Conservation (phyloP, 352 stramenopile species). For the Pythium folliculosum region DNA sequence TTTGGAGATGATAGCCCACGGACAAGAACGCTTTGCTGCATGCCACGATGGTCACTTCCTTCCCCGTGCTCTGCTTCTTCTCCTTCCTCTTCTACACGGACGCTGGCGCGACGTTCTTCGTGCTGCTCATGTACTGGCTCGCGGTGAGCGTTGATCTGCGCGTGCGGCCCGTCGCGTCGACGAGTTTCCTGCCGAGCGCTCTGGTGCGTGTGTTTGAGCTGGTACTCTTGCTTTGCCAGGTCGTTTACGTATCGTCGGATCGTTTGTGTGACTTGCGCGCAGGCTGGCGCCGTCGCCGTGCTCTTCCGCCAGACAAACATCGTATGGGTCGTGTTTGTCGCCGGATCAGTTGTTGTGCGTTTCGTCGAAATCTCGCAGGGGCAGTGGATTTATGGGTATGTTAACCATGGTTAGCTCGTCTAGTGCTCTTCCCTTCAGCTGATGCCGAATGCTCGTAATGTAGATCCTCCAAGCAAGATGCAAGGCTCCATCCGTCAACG, state of each 20-base stretch:
- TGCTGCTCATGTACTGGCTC: slow-evolving; percentile 81
- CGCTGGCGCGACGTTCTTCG: slow-evolving; percentile 81
- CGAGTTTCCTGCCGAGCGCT: slow-evolving; percentile 61
- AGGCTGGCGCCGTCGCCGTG: slow-evolving; percentile 76
- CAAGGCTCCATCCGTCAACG: slow-evolving; percentile 14
- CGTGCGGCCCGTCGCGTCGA: slow-evolving; percentile 32
- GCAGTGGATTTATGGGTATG: slow-evolving; percentile 74
- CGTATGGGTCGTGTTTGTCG: slow-evolving; percentile 88
- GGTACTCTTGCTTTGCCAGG: not conserved
- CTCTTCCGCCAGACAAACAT: slow-evolving; percentile 92
- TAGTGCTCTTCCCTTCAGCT: not conserved
- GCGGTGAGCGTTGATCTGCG: slow-evolving; percentile 54
- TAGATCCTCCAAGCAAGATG: slow-evolving; percentile 29
- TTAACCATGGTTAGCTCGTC: no score
- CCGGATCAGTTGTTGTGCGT: slow-evolving; percentile 70
- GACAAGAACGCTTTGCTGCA: slow-evolving; percentile 63
- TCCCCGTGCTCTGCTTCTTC: slow-evolving; percentile 89
- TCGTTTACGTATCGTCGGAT: not conserved
- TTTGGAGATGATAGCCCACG: slow-evolving; percentile 26
- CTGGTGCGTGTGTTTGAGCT: slow-evolving; percentile 40
- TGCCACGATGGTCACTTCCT: slow-evolving; percentile 65
- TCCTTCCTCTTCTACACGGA: slow-evolving; percentile 92
- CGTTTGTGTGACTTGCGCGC: slow-evolving; percentile 4
- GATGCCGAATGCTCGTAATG: not conserved
- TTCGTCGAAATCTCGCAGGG: slow-evolving; percentile 66